These are phyloP conservation scores for Aphanomyces astaci DNA, from an alignment of 352 stramenopile genomes.

Conservation along the genomic window DNA sequence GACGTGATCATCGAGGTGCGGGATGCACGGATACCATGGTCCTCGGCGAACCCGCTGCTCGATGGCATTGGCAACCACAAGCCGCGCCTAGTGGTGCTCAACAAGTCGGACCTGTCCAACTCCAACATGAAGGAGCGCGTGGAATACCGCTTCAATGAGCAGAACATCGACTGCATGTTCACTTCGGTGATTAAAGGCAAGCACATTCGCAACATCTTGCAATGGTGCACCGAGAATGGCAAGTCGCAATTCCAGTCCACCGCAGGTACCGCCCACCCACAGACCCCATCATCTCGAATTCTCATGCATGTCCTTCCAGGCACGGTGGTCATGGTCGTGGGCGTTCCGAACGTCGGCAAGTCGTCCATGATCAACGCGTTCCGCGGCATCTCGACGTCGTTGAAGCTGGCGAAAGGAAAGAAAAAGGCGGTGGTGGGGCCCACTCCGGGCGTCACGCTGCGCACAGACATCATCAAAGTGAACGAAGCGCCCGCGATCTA, in stretches of 20 bases:
- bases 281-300: neutral
- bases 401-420: conserved; percentile 70
- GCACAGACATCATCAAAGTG: conserved; percentile 86
- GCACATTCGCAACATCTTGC: conserved; percentile 60
- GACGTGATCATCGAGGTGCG: conserved; percentile 80
- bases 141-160: conserved; percentile 43
- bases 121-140: conserved; percentile 76
- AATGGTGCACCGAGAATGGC: conserved; percentile 72
- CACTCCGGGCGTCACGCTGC: conserved; percentile 77
- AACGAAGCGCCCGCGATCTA: conserved; percentile 83
- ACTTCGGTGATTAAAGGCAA: conserved; percentile 72
- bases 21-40: conserved; percentile 76
- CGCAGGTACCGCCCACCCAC: conserved; percentile 28
- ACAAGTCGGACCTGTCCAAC: conserved; percentile 83
- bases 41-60: conserved; percentile 72
- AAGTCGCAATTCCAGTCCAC: conserved; percentile 76
- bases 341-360: conserved; percentile 88
- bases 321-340: conserved; percentile 83
- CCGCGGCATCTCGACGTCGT: conserved; percentile 53
- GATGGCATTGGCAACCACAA: conserved; percentile 68
- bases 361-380: conserved; percentile 87
- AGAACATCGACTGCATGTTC: conserved; percentile 58
- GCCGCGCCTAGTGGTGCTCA: conserved; percentile 76
- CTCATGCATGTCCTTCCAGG: neutral
- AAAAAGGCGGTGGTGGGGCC: conserved; percentile 73